Percentiles rank a stretch among this genome's conserved stretches.
These are phyloP conservation scores for Calamus simplicifolius DNA, from an alignment of 176 grass and related monocot genomes.

Conservation along the genomic window DNA sequence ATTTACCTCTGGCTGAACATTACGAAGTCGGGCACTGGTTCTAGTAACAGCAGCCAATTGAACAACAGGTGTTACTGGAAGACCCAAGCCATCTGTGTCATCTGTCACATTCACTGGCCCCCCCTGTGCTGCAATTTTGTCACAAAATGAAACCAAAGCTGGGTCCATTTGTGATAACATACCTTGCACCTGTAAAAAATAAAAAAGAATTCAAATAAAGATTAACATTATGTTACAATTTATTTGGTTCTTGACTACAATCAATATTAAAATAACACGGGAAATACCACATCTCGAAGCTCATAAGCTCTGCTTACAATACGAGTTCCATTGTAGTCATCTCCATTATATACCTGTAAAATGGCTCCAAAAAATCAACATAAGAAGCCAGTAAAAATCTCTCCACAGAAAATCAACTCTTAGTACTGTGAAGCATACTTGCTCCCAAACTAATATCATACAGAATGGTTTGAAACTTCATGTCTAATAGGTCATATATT, in stretches of 20 bases:
- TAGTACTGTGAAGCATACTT: too few relatives aligned
- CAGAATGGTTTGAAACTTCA: too few relatives aligned
- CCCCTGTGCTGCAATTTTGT: constrained; percentile 82
- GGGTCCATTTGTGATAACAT: constrained; percentile 99
- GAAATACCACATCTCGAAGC: constrained; percentile 82
- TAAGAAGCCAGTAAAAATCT: not conserved
- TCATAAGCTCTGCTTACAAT: constrained; percentile 98
- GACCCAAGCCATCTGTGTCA: constrained; percentile 46
- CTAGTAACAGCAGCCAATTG: constrained; percentile 64
- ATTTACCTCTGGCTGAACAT: constrained; percentile 83
- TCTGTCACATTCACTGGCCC: constrained; percentile 44
- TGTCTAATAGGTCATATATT: too few relatives aligned
- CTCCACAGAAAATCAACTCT: too few relatives aligned
- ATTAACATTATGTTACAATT: too few relatives aligned
- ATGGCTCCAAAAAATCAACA: not conserved
- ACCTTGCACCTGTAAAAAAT: constrained; percentile 57
- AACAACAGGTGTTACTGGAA: constrained; percentile 66
- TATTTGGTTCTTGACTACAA: not conserved
- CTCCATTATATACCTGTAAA: constrained; percentile 73
- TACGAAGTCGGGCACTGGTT: constrained; percentile 83
- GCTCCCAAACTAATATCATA: too few relatives aligned
- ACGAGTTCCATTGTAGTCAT: constrained; percentile 79
- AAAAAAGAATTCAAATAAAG: not conserved
- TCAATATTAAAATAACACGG: not conserved
- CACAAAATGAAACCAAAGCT: constrained; percentile 78